Percentiles rank a stretch among this genome's conserved stretches.
Conservation (phyloP, 345 rosid species). For the Cochlearia excelsa region DNA sequence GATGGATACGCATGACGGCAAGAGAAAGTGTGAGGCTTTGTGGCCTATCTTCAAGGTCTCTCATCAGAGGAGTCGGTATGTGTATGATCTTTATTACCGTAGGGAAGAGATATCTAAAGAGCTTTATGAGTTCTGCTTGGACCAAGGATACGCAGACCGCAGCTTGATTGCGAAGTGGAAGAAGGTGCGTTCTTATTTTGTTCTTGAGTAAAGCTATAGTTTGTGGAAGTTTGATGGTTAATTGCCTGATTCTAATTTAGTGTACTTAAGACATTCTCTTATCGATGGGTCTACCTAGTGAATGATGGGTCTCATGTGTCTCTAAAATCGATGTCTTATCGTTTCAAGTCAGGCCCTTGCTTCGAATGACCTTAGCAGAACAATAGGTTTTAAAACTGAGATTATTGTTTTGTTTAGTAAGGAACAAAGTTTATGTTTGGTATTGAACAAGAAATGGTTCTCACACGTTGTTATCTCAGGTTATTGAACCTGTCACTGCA, state of each 20-base stretch:
- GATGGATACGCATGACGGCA: slow-evolving; percentile 73
- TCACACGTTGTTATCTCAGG: not conserved
- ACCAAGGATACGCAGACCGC: slow-evolving; percentile 64
- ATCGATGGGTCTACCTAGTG: no score
- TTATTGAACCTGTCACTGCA: not conserved
- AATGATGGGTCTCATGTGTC: no score
- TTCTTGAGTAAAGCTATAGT: not conserved
- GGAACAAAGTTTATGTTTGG: no score
- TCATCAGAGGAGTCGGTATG: slow-evolving; percentile 70
- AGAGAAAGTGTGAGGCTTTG: slow-evolving; percentile 71
- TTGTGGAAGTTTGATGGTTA: not conserved
- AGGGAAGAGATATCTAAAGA: slow-evolving; percentile 72
- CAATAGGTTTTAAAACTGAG: no score
- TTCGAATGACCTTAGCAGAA: no score
- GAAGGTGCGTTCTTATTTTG: slow-evolving; percentile 16
- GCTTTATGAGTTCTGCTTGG: slow-evolving; percentile 72
- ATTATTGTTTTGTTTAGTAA: no score
- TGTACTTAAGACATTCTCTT: no score
- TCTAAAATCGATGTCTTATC: no score
- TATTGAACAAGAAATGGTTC: not conserved
- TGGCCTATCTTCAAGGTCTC: slow-evolving; percentile 83
- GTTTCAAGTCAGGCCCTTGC: no score
- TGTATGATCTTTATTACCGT: slow-evolving; percentile 64
- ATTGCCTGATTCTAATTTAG: not conserved
- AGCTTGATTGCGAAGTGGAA: slow-evolving; percentile 75